phyloP scores from a whole-genome alignment of 2,329 filamentous ascomycete species.

The Alternaria postmessia region DNA sequence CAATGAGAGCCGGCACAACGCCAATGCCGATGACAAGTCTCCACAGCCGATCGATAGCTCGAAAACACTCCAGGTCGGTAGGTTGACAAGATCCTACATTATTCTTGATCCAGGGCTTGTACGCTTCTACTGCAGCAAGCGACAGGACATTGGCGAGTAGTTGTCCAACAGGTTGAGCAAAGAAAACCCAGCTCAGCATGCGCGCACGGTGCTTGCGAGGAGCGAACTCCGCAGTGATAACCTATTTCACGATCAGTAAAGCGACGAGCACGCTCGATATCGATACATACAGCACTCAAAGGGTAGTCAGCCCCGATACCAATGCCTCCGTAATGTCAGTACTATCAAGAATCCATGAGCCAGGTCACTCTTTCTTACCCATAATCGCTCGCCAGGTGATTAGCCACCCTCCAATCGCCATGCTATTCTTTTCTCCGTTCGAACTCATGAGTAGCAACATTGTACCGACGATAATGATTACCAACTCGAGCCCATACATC shows the following conservation, averaged over 20 bases:
- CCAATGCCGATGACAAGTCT: conserved; percentile 53
- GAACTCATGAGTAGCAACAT: conserved; percentile 52
- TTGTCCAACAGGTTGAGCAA: conserved; percentile 55
- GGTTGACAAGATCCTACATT: conserved; percentile 19
- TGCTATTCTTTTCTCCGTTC: conserved; percentile 44
- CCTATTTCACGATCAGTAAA: conserved; percentile 12
- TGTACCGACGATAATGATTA: conserved; percentile 53
- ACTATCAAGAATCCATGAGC: background rate
- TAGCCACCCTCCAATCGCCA: conserved; percentile 51
- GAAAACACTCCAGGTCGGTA: conserved; percentile 35
- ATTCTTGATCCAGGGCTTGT: conserved; percentile 35
- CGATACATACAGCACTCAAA: conserved; percentile 40
- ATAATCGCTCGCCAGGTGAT: conserved; percentile 52
- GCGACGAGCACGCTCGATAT: background rate
- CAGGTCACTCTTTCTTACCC: conserved; percentile 32
- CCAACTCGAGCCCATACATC: conserved; percentile 53
- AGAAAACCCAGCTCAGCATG: conserved; percentile 55
- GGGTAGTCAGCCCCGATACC: conserved; percentile 52
- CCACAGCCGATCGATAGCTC: conserved; percentile 51
- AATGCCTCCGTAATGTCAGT: conserved; percentile 26
- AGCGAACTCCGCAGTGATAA: conserved; percentile 52
- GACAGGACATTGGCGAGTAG: conserved; percentile 43
- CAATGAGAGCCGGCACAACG: conserved; percentile 45
- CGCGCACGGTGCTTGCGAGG: conserved; percentile 48
- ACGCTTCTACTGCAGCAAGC: conserved; percentile 37